Conservation (phyloP, 2,329 filamentous ascomycete genomes). For the Scopulariopsis brevicaulis region DNA sequence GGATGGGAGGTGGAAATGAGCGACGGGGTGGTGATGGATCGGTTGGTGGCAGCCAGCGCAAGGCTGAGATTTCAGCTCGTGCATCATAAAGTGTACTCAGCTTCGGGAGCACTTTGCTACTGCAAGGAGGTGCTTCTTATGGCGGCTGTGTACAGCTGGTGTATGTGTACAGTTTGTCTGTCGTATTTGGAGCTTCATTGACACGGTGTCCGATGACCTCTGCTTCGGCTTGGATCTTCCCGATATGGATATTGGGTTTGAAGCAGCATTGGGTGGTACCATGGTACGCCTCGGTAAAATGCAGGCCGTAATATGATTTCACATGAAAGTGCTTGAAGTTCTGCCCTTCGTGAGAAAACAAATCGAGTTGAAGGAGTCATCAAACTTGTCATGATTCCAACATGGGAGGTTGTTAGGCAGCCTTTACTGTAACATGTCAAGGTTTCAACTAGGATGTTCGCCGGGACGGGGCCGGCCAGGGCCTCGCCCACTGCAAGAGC, state of each 20-base stretch:
- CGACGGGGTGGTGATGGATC: not conserved
- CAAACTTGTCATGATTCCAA: not conserved
- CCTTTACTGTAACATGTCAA: not conserved
- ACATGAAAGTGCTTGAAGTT: not conserved
- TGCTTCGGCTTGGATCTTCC: not conserved
- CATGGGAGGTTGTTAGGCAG: not conserved
- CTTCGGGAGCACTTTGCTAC: not conserved
- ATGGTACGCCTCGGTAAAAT: not conserved
- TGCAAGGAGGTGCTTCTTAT: not conserved
- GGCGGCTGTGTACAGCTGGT: not conserved
- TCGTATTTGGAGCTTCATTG: not conserved
- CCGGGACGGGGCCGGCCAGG: no score
- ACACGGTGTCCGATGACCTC: not conserved
- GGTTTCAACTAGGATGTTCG: no score
- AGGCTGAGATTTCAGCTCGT: constrained; percentile 3
- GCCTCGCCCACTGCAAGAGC: not conserved
- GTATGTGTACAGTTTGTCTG: not conserved
- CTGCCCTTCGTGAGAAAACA: not conserved
- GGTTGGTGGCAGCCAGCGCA: not conserved
- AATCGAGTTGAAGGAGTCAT: not conserved
- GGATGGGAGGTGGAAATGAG: not conserved
- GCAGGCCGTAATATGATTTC: not conserved
- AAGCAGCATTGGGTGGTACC: not conserved
- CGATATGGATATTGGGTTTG: not conserved
- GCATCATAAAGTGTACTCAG: not conserved